phyloP scores from a whole-genome alignment of 2,329 filamentous ascomycete species.

The Arthroderma sp. region DNA sequence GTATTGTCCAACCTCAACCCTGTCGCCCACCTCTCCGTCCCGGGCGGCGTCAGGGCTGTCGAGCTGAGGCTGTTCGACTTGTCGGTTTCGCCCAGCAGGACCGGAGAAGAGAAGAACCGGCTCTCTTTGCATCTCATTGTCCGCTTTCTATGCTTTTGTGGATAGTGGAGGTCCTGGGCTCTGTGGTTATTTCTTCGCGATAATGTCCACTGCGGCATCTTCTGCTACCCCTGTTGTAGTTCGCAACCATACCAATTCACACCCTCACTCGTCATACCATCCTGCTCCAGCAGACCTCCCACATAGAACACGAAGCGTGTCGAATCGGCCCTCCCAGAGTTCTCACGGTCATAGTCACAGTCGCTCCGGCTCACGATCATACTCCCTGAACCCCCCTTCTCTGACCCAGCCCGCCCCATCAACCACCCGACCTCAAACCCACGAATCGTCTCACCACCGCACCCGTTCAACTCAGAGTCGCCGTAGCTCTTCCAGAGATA shows the following conservation, averaged over 20 bases:
- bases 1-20: too few species aligned
- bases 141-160: too few species aligned
- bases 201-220: constrained; percentile 34
- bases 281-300: constrained; percentile 30
- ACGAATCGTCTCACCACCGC: too few species aligned
- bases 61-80: too few species aligned
- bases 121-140: too few species aligned
- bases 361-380: constrained; percentile 26
- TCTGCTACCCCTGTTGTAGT: constrained; percentile 34
- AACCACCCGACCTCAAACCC: too few species aligned
- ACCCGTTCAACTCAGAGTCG: constrained; percentile 35
- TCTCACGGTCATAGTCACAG: constrained; percentile 18
- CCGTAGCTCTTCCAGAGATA: constrained; percentile 53
- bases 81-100: too few species aligned
- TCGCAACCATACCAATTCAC: constrained; percentile 38
- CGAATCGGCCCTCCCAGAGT: constrained; percentile 27
- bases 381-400: constrained; percentile 27
- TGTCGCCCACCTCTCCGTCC: too few species aligned
- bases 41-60: too few species aligned
- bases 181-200: constrained; percentile 2
- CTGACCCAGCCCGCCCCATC: too few species aligned
- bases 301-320: constrained; percentile 35
- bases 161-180: neutral
- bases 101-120: too few species aligned
- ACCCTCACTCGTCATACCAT: constrained; percentile 31